phyloP scores from a whole-genome alignment of 306 rosid species.

The Coriaria nepalensis region DNA sequence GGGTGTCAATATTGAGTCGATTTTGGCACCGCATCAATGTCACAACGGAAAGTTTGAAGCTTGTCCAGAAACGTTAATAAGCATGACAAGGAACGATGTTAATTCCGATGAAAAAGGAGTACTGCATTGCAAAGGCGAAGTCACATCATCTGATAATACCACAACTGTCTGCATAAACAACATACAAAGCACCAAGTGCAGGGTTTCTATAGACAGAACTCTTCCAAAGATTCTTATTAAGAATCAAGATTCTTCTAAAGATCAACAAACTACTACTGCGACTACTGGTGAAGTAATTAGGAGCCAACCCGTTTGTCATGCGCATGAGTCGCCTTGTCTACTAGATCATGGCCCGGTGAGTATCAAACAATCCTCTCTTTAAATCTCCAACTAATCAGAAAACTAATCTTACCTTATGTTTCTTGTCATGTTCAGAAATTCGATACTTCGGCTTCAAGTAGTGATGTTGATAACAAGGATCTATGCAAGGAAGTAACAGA shows the following conservation, averaged over 20 bases:
- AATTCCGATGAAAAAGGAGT: no score
- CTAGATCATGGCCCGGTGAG: slow-evolving; percentile 39
- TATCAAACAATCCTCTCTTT: slow-evolving; percentile 8
- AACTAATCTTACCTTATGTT: slow-evolving; percentile 11
- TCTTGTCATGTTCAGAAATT: slow-evolving; percentile 35
- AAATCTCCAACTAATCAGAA: slow-evolving; percentile 6
- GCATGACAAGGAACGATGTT: no score
- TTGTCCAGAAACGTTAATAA: no score
- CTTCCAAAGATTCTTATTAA: slow-evolving; percentile 20
- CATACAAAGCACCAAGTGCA: neutral
- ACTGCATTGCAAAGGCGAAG: slow-evolving; percentile 14
- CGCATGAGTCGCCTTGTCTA: slow-evolving; percentile 19
- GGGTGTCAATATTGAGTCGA: no score
- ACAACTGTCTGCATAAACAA: neutral
- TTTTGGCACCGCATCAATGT: no score
- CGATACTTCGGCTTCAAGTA: slow-evolving; percentile 22
- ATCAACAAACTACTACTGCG: slow-evolving; percentile 12
- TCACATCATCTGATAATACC: slow-evolving; percentile 4
- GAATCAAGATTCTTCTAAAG: slow-evolving; percentile 30
- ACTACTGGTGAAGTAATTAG: slow-evolving; percentile 10
- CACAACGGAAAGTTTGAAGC: no score
- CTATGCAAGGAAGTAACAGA: slow-evolving; percentile 19
- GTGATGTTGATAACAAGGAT: slow-evolving; percentile 22
- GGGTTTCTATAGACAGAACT: slow-evolving; percentile 13
- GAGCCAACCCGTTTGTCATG: slow-evolving; percentile 19